Evolutionary conservation across 2,329 filamentous ascomycete genomes (phyloP), one percentile per base, ranked within the genome.

Genomic region (Ilyonectria sp.): DNA sequence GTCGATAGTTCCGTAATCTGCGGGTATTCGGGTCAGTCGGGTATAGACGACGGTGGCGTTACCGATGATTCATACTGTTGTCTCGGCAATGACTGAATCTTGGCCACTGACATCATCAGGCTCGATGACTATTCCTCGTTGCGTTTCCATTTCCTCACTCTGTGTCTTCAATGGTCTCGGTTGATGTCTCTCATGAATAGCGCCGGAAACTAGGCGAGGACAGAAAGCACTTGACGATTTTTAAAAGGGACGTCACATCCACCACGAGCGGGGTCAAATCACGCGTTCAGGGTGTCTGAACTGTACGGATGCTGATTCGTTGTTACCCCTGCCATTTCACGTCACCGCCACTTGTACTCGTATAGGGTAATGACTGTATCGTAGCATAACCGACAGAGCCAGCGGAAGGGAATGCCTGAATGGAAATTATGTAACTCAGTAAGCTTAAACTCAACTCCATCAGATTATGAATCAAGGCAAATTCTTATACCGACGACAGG

Each of bases 1-100:
- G 59, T 63, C 7, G 59, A 65, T 6, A 56, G 55, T 29, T 33
- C 59, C 26, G n/a, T 54, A 40, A 58, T 44, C 63, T 66, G 46
- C 40, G 19, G 21, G 19, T 10, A 17, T 6, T 35, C 10, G 29
- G n/a, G 50, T 35, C 31, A 53, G n/a, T 35, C 31, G 4, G n/a
- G 19, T 9, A 6, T n/a, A 15, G 31, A 29, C 23, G 47, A 31
- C 10, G 50, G 50, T 19, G 21, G 31, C 33, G 15, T 23, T 31
- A n/a, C 1, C 10, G 44, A 21, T 21, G 44, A 21, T 17, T 3
- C 19, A 13, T 53, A 53, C 50, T 11, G 33, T 33, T 17, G n/a
- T 6, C 17, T 31, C 50, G 10, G 31, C 10, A 17, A 53, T 21
- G n/a, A 31, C 31, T 4, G 50, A 53, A 23, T 37, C 50, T 3